Evolutionary conservation across 257 asterid species (phyloP).

Genomic region (Leptodermis oblonga): DNA sequence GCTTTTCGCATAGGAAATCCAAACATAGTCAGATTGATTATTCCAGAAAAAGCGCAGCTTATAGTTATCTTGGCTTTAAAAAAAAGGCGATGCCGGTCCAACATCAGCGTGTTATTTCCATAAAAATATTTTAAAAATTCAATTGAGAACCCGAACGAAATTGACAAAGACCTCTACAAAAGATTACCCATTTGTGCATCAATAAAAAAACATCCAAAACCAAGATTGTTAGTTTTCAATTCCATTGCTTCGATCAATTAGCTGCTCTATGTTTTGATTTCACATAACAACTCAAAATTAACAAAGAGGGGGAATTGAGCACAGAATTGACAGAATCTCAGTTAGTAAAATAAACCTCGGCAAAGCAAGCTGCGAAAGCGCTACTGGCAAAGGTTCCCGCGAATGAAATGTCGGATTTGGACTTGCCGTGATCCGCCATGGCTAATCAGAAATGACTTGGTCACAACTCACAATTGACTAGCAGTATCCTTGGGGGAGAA

Average conservation of each 20-base stretch:
- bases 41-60: neutral
- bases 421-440: constrained; percentile 67
- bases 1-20: neutral
- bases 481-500: too few species aligned
- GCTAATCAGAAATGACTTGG: neutral
- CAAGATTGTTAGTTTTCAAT: neutral
- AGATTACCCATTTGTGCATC: neutral
- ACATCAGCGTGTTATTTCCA: neutral
- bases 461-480: too few species aligned
- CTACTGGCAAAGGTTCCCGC: constrained; percentile 81
- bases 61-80: neutral
- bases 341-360: constrained; percentile 51
- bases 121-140: too few species aligned
- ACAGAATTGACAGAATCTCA: neutral
- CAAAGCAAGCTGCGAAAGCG: constrained; percentile 94
- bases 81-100: neutral
- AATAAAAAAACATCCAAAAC: neutral
- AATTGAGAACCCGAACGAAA: neutral
- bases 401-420: constrained; percentile 72
- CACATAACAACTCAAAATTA: neutral
- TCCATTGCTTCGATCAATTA: neutral
- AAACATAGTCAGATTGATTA: neutral
- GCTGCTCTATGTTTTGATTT: neutral
- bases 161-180: neutral
- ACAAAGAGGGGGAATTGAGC: neutral